Base-by-base conservation (phyloP, 164 flowering plant species). In the Sextonia rubra region DNA sequence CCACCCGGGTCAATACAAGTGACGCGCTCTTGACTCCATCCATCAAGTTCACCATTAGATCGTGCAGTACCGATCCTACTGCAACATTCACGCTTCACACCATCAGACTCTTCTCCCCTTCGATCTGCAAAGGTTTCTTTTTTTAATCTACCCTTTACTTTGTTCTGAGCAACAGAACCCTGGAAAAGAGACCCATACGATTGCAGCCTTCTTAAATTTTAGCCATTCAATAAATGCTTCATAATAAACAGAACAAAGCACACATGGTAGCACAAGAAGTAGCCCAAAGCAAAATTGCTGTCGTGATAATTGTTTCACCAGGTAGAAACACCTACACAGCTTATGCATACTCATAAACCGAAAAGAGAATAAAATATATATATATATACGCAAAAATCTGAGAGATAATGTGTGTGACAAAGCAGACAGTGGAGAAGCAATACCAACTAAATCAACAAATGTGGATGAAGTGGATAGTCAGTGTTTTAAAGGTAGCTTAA, bases 11-110 rank as follows among this genome's bases (percentile, higher is more conserved):
- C 66, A 69, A 67, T 66, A 69, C 29, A 60, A 47, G 76, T 4
- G 3, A 80, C 68, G 64, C 75, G 77, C 44, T 81, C 78, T 76
- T 83, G 82, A 79, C 69, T 74, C 85, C 86, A 84, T 48, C 81
- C 91, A 72, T 82, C 78, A 71, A 79, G 80, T 64, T 74, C 85
- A 61, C 6, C 74, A 80, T 75, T 82, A 73, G 83, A 52, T 44
- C 78, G 74, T 66, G 77, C 81, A 64, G 56, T 73, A 73, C 84
- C 82, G 60, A 68, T 80, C 71, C 83, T 82, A 73, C 82, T 66
- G 70, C 62, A 75, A 73, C 82, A 73, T 49, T 78, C 80, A 47
- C 60, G 60, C 72, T 82, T 81, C 73, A 69, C 76, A 71, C 77
- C 77, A 71, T 76, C 74, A 4, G 83, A 66, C 15, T 75, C 83